Base-by-base conservation (phyloP, 2,329 filamentous ascomycete genomes). In the Chrysoporthe cubensis region DNA sequence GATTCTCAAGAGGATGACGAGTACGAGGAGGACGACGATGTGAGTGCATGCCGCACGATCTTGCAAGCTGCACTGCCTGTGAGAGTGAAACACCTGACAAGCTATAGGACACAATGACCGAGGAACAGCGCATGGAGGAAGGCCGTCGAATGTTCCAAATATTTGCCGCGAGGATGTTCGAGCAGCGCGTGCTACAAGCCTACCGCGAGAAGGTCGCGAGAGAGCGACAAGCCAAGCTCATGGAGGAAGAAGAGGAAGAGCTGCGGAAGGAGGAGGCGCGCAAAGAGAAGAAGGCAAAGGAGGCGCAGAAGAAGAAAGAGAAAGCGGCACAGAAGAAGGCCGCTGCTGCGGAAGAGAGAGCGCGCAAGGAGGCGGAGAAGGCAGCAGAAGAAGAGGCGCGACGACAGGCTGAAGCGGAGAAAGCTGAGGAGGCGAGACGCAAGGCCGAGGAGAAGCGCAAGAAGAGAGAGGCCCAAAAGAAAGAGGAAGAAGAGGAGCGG, bases 91-190 rank as follows among this genome's bases (percentile, higher is more conserved):
- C 54, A 40, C 43, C 67, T 67, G 54, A 69, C 50, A 56, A 63
- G 13, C 80, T 90, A 87, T 81, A 98, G 95, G 94, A 97, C 77
- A 89, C 91, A 72, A 96, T 98, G 93, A 97, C 94, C 63, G 95
- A 98, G 83, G 93, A 97, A 81, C 94, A 98, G 83, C 92, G 96
- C 70, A 98, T 99, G 96, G 94, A 98, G 78, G 96, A 99, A 83
- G 96, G 96, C 70, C 89, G 96, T 66, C 88, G 95, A 73, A 99
- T 99, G 96, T 99, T 99, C 78, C 96, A 99, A 79, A 98, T 99
- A 78, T 99, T 99, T 79, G 96, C 96, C 70, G 96, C 96, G 67
- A 90, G 96, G 71, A 99, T 99, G 96, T 99, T 99, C 79, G 96
- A 99, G 81, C 96, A 99, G 79, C 88, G 96, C 71, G 96, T 99